Percentiles rank a stretch among this genome's conserved stretches.
These are phyloP conservation scores for Pyrus communis DNA, from an alignment of 306 rosid genomes.

Conservation along the genomic window DNA sequence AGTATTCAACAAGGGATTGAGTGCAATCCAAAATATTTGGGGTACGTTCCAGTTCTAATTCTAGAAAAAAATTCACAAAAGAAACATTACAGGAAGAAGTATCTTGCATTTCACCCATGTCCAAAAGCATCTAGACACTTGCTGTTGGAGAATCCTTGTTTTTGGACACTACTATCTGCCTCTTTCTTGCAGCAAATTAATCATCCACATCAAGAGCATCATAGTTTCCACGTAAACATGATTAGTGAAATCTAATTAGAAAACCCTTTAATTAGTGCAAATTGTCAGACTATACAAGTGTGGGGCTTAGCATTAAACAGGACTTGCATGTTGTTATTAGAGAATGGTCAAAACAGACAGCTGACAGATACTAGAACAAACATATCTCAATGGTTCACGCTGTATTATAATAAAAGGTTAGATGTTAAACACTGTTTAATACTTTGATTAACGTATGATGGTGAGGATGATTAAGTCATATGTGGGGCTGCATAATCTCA, in stretches of 20 bases:
- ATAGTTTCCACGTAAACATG: neutral
- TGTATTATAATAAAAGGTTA: neutral
- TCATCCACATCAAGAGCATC: neutral
- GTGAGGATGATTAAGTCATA: neutral
- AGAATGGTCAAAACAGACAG: neutral
- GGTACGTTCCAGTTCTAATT: neutral
- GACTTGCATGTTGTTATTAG: neutral
- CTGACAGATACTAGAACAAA: neutral
- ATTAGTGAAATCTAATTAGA: neutral
- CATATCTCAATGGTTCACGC: neutral
- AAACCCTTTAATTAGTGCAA: conserved; percentile 1
- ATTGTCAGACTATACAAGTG: neutral
- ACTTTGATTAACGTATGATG: neutral
- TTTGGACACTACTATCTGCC: conserved; percentile 16
- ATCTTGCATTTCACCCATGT: neutral
- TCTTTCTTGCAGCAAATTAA: neutral
- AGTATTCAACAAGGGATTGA: neutral
- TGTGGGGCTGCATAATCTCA: neutral
- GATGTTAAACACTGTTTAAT: neutral
- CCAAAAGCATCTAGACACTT: conserved; percentile 19
- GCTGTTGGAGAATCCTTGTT: neutral
- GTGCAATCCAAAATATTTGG: neutral
- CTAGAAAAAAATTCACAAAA: neutral
- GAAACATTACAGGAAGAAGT: conserved; percentile 1
- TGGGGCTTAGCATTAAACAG: neutral